Percentiles rank a stretch among this genome's conserved stretches.
phyloP scores from a whole-genome alignment of 345 rosid species.

The Populus tremula region DNA sequence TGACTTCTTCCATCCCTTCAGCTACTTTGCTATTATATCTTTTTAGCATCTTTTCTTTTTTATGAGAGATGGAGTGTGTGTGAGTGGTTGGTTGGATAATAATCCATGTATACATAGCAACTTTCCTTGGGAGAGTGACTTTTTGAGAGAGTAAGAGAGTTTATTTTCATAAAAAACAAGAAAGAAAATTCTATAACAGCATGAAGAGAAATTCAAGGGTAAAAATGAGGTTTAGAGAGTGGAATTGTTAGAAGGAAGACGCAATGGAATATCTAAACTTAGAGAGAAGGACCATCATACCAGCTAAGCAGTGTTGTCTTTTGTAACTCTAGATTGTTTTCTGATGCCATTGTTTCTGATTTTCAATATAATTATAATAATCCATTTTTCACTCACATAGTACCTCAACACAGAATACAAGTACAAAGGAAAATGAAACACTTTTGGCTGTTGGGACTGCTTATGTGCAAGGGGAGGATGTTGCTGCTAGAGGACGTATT shows the following conservation, averaged over 20 bases:
- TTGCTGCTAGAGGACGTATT: conserved; percentile 95
- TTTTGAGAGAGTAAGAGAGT: not conserved
- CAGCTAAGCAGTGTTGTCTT: not conserved
- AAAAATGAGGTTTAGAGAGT: not conserved
- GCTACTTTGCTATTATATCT: conserved; percentile 9
- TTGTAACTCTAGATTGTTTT: not conserved
- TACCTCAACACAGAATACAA: conserved; percentile 59
- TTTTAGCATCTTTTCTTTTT: conserved; percentile 2
- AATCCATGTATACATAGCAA: not conserved
- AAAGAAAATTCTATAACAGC: not conserved
- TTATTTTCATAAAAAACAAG: not conserved
- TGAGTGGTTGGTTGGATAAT: conserved; percentile 2
- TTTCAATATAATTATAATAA: not conserved
- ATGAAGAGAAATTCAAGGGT: too few relatives aligned
- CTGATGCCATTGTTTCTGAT: not conserved
- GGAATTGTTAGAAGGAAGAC: not conserved
- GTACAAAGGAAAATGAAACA: conserved; percentile 78
- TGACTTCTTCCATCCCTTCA: conserved; percentile 27
- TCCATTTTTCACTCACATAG: not conserved
- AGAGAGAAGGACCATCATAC: not conserved
- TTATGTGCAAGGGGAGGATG: conserved; percentile 99
- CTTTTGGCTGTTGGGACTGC: conserved; percentile 96
- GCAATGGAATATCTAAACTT: not conserved
- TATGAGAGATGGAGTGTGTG: conserved; percentile 5
- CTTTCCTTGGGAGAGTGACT: not conserved